phyloP scores from a whole-genome alignment of 2,329 filamentous ascomycete species.

The Arthrobotrys megalospora region DNA sequence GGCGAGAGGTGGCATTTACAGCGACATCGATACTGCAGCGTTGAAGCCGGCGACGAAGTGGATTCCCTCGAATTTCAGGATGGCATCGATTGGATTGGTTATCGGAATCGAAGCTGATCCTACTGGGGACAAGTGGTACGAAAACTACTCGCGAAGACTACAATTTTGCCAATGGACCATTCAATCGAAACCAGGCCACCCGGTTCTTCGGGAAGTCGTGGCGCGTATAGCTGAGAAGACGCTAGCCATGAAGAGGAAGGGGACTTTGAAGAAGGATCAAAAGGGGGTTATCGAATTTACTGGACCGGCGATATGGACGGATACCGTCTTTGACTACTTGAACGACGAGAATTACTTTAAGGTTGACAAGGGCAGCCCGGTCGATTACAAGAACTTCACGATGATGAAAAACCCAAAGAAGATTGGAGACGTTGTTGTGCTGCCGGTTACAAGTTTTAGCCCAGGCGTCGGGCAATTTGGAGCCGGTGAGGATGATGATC shows the following conservation, averaged over 20 bases:
- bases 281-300: slow-evolving; percentile 92
- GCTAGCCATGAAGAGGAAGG: slow-evolving; percentile 78
- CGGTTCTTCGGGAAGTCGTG: slow-evolving; percentile 88
- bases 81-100: slow-evolving; percentile 84
- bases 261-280: slow-evolving; percentile 75
- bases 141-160: slow-evolving; percentile 96
- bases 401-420: slow-evolving; percentile 86
- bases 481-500: slow-evolving; percentile 87
- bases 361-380: slow-evolving; percentile 79
- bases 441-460: slow-evolving; percentile 97
- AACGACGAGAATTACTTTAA: slow-evolving; percentile 93
- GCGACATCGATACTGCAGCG: slow-evolving; percentile 91
- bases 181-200: slow-evolving; percentile 93
- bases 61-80: slow-evolving; percentile 84
- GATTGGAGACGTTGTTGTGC: slow-evolving; percentile 90
- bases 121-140: slow-evolving; percentile 88
- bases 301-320: slow-evolving; percentile 94
- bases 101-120: slow-evolving; percentile 97
- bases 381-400: slow-evolving; percentile 91
- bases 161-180: slow-evolving; percentile 99
- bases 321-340: slow-evolving; percentile 91
- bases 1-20: slow-evolving; percentile 85
- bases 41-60: slow-evolving; percentile 87
- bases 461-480: slow-evolving; percentile 95
- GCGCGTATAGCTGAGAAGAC: slow-evolving; percentile 87